Evolutionary conservation across 1,284 basidiomycete species (phyloP).

Genomic region (Naganishia sp.): DNA sequence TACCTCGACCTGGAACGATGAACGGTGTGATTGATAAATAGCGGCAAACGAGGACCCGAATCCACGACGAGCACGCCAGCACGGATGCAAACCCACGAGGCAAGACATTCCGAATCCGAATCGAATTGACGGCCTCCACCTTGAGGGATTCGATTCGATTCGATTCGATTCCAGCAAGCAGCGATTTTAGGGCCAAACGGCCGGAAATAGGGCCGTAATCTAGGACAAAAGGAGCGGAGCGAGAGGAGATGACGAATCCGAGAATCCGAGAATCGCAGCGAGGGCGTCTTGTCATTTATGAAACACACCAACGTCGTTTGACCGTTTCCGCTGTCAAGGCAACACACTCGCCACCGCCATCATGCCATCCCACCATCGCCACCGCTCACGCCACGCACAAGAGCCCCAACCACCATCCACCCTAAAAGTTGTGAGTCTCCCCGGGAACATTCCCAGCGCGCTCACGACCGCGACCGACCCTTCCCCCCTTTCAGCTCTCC

Average conservation of each 20-base stretch:
- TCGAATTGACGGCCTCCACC: constrained; percentile 8
- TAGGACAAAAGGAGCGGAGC: no score
- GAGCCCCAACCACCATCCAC: constrained; percentile 17
- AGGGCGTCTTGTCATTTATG: no score
- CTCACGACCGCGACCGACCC: no score
- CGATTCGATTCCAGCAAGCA: no score
- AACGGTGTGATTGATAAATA: constrained; percentile 5
- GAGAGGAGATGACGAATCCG: no score
- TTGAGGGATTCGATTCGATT: no score
- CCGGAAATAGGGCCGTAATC: no score
- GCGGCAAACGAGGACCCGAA: neutral
- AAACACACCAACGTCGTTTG: neutral
- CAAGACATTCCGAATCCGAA: neutral
- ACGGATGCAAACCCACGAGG: neutral
- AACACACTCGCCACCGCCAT: no score
- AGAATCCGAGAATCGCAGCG: no score
- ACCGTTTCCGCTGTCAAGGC: no score
- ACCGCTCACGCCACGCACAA: neutral
- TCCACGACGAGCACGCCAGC: constrained; percentile 2
- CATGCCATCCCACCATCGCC: constrained; percentile 5
- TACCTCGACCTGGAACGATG: neutral
- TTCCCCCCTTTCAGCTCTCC: neutral
- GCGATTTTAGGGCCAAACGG: no score
- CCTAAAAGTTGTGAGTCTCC: constrained; percentile 4
- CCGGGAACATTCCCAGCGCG: no score